A percentile compares a stretch with the other conserved stretches of the same genome.
Conservation (phyloP, 441 rosid species). For the Jatropha multifida region DNA sequence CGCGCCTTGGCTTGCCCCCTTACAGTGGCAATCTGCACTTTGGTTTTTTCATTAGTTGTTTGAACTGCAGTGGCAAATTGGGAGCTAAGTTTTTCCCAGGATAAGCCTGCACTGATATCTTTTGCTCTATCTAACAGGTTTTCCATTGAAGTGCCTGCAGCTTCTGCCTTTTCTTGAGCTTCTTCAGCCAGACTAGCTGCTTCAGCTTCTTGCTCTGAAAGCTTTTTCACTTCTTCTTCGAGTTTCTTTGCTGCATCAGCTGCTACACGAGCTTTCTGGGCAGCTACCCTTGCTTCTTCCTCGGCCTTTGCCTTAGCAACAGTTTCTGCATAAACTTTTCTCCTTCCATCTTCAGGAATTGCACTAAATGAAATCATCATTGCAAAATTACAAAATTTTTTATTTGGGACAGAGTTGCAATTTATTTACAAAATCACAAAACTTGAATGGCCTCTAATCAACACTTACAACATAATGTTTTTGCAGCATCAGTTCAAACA, state of each 20-base stretch:
- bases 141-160: slow-evolving; percentile 49
- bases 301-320: slow-evolving; percentile 70
- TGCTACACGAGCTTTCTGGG: slow-evolving; percentile 60
- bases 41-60: slow-evolving; percentile 34
- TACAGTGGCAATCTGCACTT: slow-evolving; percentile 77
- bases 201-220: slow-evolving; percentile 49
- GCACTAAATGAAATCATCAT: slow-evolving; percentile 38
- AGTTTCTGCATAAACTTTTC: slow-evolving; percentile 64
- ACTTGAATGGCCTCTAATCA: too few species aligned
- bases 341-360: slow-evolving; percentile 87
- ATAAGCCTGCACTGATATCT: slow-evolving; percentile 59
- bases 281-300: slow-evolving; percentile 58
- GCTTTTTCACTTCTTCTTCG: slow-evolving; percentile 53
- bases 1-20: slow-evolving; percentile 89
- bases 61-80: slow-evolving; percentile 59
- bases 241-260: slow-evolving; percentile 50
- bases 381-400: background rate
- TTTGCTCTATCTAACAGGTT: slow-evolving; percentile 61
- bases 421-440: too few species aligned
- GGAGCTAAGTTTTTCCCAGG: slow-evolving; percentile 71
- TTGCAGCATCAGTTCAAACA: background rate
- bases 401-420: background rate
- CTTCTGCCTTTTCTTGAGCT: slow-evolving; percentile 58
- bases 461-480: too few species aligned
- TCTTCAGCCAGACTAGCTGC: slow-evolving; percentile 61